Percentiles rank a stretch among this genome's conserved stretches.
phyloP scores from a whole-genome alignment of 306 rosid genomes.

The Trichosanthes cucumerina region DNA sequence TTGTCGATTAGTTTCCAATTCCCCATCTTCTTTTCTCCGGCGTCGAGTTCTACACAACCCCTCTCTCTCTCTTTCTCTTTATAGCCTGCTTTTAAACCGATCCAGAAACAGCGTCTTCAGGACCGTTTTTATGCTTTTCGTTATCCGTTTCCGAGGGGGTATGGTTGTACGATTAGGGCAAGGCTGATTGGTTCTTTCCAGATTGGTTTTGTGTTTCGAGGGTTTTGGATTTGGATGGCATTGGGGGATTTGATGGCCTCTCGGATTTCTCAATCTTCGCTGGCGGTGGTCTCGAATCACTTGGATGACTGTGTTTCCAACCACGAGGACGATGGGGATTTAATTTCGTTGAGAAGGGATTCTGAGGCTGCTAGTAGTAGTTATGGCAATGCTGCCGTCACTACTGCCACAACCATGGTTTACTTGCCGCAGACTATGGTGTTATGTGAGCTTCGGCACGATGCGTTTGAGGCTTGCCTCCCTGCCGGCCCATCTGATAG shows the following conservation, averaged over 20 bases:
- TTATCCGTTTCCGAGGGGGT: not conserved
- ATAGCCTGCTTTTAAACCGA: not conserved
- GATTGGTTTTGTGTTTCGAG: constrained; percentile 6
- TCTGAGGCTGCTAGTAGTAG: constrained; percentile 52
- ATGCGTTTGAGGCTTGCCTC: constrained; percentile 62
- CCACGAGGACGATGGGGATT: constrained; percentile 37
- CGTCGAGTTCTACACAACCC: not conserved
- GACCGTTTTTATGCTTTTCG: not conserved
- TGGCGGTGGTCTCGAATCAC: constrained; percentile 49
- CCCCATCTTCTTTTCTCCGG: not conserved
- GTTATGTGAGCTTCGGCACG: constrained; percentile 74
- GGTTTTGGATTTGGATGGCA: constrained; percentile 88
- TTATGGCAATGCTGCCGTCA: constrained; percentile 37
- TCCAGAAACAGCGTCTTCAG: not conserved
- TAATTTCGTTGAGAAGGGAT: constrained; percentile 34
- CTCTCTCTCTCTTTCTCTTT: not conserved
- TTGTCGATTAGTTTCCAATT: constrained; percentile 41
- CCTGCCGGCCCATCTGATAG: constrained; percentile 67
- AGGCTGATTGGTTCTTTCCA: constrained; percentile 25
- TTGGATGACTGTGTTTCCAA: constrained; percentile 35
- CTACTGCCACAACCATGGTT: constrained; percentile 60
- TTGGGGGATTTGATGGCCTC: constrained; percentile 97
- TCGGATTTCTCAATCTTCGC: constrained; percentile 77
- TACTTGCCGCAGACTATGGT: constrained; percentile 71
- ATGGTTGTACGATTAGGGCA: constrained; percentile 24